phyloP scores from a whole-genome alignment of 352 stramenopile genomes.

The Pythium phragmiticola region DNA sequence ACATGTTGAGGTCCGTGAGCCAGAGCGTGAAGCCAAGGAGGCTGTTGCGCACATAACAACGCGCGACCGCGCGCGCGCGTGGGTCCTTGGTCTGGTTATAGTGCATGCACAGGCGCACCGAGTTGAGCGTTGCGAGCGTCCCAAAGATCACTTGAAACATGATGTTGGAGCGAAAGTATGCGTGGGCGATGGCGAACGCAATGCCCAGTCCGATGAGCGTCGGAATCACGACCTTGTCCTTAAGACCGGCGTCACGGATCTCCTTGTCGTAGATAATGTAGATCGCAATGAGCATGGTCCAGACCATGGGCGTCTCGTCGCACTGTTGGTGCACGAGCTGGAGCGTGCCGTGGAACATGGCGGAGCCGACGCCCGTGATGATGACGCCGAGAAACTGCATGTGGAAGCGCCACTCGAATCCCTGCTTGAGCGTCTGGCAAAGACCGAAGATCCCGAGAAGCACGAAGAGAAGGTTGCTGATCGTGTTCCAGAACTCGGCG shows the following conservation, averaged over 20 bases:
- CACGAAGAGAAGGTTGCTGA: constrained; percentile 82
- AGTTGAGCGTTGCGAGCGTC: too few relatives aligned
- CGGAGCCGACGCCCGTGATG: constrained; percentile 76
- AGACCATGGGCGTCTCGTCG: constrained; percentile 87
- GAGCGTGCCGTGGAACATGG: constrained; percentile 86
- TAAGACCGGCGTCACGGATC: constrained; percentile 47
- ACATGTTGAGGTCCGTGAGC: constrained; percentile 84
- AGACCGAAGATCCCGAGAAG: constrained; percentile 74
- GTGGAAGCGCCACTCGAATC: constrained; percentile 78
- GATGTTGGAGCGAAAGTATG: constrained; percentile 47
- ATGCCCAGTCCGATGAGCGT: constrained; percentile 63
- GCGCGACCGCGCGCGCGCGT: constrained; percentile 51
- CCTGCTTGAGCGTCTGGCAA: constrained; percentile 53
- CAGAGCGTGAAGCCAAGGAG: constrained; percentile 68
- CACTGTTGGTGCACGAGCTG: constrained; percentile 79
- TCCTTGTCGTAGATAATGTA: constrained; percentile 85
- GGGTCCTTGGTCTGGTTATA: constrained; percentile 58
- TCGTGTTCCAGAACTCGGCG: constrained; percentile 88
- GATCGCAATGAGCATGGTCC: constrained; percentile 76
- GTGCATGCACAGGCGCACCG: constrained; percentile 47
- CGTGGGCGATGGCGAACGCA: constrained; percentile 60
- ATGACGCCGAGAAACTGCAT: constrained; percentile 73
- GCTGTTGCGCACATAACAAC: constrained; percentile 56
- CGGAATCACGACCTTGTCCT: constrained; percentile 40
- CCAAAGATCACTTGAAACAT: constrained; percentile 77